Percentiles rank a stretch among this genome's conserved stretches.
These are phyloP conservation scores for Plasmodium inui DNA, from an alignment of 169 alveolate species.

Conservation along the genomic window DNA sequence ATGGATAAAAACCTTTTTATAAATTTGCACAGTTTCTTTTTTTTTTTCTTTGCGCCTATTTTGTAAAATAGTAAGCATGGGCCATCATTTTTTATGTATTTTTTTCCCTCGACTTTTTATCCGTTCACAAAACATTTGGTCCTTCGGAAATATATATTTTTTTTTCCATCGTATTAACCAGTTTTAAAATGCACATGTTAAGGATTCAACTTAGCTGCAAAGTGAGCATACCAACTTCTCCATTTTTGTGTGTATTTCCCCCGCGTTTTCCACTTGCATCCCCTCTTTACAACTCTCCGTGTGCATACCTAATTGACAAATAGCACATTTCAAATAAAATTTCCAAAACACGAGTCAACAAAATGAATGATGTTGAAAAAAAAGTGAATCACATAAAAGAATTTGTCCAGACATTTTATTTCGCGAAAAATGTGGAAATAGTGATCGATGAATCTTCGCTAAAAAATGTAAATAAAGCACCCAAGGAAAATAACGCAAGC, in stretches of 20 bases:
- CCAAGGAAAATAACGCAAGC: slow-evolving; percentile 52
- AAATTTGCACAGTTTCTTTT: not conserved
- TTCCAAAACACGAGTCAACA: slow-evolving; percentile 3
- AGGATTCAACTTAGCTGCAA: not conserved
- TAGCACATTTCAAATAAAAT: not conserved
- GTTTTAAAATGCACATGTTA: not conserved
- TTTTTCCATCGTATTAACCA: not conserved
- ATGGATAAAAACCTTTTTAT: not conserved
- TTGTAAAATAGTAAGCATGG: not conserved
- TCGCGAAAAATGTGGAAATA: slow-evolving; percentile 70
- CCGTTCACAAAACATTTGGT: not conserved
- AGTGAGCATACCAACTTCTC: not conserved
- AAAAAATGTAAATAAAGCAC: slow-evolving; percentile 31
- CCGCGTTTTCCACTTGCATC: not conserved
- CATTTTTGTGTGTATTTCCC: not conserved
- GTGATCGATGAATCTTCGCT: slow-evolving; percentile 45
- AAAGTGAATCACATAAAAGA: slow-evolving; percentile 44
- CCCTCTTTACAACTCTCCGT: not conserved
- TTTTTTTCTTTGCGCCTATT: not conserved
- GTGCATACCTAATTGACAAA: not conserved
- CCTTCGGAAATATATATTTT: not conserved
- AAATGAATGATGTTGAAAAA: slow-evolving; percentile 59
- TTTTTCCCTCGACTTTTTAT: not conserved
- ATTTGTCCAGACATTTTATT: slow-evolving; percentile 58
- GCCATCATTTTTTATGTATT: not conserved